Base-by-base conservation (phyloP, 2,329 filamentous ascomycete species). In the Ceratocystis cubensis region DNA sequence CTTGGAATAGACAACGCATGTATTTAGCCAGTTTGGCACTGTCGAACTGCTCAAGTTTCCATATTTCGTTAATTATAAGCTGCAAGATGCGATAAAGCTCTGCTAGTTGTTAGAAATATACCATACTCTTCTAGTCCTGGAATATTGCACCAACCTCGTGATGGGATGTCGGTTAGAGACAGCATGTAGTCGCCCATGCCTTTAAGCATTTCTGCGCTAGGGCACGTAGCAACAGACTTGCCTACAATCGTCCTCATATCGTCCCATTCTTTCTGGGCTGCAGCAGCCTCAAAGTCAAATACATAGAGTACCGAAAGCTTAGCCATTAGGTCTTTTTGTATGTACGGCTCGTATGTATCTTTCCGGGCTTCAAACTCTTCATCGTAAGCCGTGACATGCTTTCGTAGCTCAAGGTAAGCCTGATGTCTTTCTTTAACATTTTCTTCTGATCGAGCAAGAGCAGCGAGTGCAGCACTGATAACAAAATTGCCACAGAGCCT, bases 231-330 rank as follows among this genome's bases (percentile, higher is more conserved):
- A 17, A 75, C 75, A 0, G 80, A 79, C 64, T 78, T 80, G 65
- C 80, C 72, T 25, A 94, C 80, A 6, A 91, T 82, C 17, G 77
- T 74, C 4, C 79, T 76, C 1, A 95, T 76, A 46, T 83, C 80
- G 56, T 88, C 82, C 87, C 87, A 94, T 22, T 81, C 79, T 68
- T 84, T 82, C 3, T 94, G 77, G 41, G 79, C 80, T 48, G 88
- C 76, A 0, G 87, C 84, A 1, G 85, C 87, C 76, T 96, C 91
- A 69, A 96, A 88, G 70, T 94, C 88, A 70, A 92, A 89, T 0
- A 88, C 84, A 6, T 90, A 77, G 20, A 96, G 75, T 1, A 84
- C 82, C 5, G 85, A 80, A 45, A 88, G 77, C 71, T 91, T 92
- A 1, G 76, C 74, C 5, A 78, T 71, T 17, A 90, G 76, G 71